Percentiles rank a stretch among this genome's conserved stretches.
These are phyloP conservation scores for Fusarium sp. DNA, from an alignment of 2,329 filamentous ascomycete genomes.

Conservation along the genomic window DNA sequence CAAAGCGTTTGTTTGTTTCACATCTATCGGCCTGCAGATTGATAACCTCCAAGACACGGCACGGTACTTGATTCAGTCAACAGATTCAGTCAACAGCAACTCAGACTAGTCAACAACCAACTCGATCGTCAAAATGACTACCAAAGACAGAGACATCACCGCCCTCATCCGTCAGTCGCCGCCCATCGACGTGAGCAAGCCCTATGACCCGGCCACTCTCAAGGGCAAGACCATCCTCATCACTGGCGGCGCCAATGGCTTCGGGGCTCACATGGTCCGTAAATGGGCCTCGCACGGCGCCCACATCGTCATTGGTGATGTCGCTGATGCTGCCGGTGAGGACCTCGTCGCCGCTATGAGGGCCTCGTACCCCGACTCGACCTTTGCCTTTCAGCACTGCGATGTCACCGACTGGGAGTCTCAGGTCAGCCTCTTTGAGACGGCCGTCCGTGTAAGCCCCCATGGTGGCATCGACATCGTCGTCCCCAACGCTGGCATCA, in stretches of 20 bases:
- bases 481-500: slow-evolving; percentile 72
- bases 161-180: slow-evolving; percentile 48
- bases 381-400: slow-evolving; percentile 65
- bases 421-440: slow-evolving; percentile 69
- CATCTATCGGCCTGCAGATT: neutral
- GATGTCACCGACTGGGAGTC: slow-evolving; percentile 71
- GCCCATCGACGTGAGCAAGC: slow-evolving; percentile 55
- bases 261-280: slow-evolving; percentile 63
- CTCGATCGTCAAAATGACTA: slow-evolving; percentile 8
- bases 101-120: neutral
- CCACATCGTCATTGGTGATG: slow-evolving; percentile 68
- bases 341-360: slow-evolving; percentile 62
- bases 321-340: slow-evolving; percentile 63
- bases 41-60: neutral
- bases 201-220: slow-evolving; percentile 56
- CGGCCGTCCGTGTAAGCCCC: slow-evolving; percentile 61
- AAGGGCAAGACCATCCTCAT: slow-evolving; percentile 66
- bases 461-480: slow-evolving; percentile 67
- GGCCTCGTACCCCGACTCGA: slow-evolving; percentile 47
- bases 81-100: neutral
- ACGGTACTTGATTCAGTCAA: neutral
- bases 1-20: neutral
- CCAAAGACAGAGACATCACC: slow-evolving; percentile 36
- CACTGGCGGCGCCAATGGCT: slow-evolving; percentile 69
- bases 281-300: slow-evolving; percentile 65